Percentiles rank a stretch among this genome's conserved stretches.
Evolutionary conservation across 2,329 filamentous ascomycete species (phyloP).

Genomic region (Xylaria sp.): DNA sequence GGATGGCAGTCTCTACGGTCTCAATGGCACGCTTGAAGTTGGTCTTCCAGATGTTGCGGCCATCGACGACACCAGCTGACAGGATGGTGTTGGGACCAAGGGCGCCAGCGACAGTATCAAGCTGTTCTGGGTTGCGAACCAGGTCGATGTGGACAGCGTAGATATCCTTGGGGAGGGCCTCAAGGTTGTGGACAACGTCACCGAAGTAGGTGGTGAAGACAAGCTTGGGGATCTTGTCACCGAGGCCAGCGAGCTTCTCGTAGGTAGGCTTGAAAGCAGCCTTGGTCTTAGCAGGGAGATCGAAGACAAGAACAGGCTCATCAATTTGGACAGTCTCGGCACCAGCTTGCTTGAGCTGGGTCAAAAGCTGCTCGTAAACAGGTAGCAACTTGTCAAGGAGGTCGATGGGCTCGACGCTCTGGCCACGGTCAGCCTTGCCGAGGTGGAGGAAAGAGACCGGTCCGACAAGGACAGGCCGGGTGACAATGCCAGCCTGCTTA

Average conservation of each 20-base stretch:
- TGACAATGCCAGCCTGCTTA: constrained; percentile 94
- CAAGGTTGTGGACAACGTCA: constrained; percentile 99
- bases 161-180: constrained; percentile 81
- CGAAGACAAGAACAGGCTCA: constrained; percentile 96
- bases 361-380: constrained; percentile 91
- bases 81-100: constrained; percentile 90
- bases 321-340: constrained; percentile 98
- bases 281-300: constrained; percentile 90
- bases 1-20: constrained; percentile 86
- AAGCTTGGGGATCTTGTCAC: constrained; percentile 84
- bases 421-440: constrained; percentile 96
- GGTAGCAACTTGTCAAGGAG: constrained; percentile 93
- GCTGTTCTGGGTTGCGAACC: constrained; percentile 98
- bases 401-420: constrained; percentile 91
- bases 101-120: constrained; percentile 83
- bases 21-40: constrained; percentile 97
- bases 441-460: constrained; percentile 98
- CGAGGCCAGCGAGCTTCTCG: constrained; percentile 83
- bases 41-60: constrained; percentile 99
- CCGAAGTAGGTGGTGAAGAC: constrained; percentile 98
- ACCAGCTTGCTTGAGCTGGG: constrained; percentile 94
- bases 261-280: constrained; percentile 98
- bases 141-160: constrained; percentile 94
- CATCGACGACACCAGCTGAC: constrained; percentile 96
- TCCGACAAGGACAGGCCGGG: constrained; percentile 93